Percentiles rank a stretch among this genome's conserved stretches.
Conservation (phyloP, 108 stramenopile species). For the Nitzschia putrida region DNA sequence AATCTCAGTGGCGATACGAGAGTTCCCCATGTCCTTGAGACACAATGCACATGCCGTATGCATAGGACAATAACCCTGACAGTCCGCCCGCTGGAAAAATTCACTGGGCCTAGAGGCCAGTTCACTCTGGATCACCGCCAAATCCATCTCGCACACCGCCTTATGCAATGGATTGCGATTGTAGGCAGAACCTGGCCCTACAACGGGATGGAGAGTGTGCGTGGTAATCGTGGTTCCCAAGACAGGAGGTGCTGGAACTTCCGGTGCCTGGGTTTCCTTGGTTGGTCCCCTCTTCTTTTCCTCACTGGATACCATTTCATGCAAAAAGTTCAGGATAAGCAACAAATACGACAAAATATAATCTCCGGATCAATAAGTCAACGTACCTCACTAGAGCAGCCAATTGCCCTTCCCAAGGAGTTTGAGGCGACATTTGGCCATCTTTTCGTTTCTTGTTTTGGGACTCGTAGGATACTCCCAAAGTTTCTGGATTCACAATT, state of each 20-base stretch:
- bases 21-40: slow-evolving; percentile 48
- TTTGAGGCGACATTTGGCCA: slow-evolving; percentile 64
- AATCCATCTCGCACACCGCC: slow-evolving; percentile 73
- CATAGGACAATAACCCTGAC: slow-evolving; percentile 66
- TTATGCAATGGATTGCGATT: slow-evolving; percentile 58
- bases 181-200: slow-evolving; percentile 37
- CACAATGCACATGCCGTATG: slow-evolving; percentile 70
- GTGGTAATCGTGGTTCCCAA: not conserved
- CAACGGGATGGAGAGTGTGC: slow-evolving; percentile 29
- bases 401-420: slow-evolving; percentile 87
- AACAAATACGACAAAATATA: not conserved
- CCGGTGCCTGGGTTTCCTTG: not conserved
- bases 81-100: slow-evolving; percentile 49
- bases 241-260: slow-evolving; percentile 18
- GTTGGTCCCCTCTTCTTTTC: slow-evolving; percentile 31
- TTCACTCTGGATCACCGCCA: slow-evolving; percentile 48
- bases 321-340: not conserved
- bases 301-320: slow-evolving; percentile 8
- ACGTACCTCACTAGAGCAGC: slow-evolving; percentile 73
- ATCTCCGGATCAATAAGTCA: not conserved
- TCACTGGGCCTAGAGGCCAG: slow-evolving; percentile 26
- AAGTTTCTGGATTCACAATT: slow-evolving; percentile 82
- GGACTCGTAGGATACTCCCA: slow-evolving; percentile 48
- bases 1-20: slow-evolving; percentile 46
- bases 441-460: slow-evolving; percentile 33